These are phyloP conservation scores for Cercospora beticola DNA, from an alignment of 2,329 filamentous ascomycete species.

Conservation along the genomic window DNA sequence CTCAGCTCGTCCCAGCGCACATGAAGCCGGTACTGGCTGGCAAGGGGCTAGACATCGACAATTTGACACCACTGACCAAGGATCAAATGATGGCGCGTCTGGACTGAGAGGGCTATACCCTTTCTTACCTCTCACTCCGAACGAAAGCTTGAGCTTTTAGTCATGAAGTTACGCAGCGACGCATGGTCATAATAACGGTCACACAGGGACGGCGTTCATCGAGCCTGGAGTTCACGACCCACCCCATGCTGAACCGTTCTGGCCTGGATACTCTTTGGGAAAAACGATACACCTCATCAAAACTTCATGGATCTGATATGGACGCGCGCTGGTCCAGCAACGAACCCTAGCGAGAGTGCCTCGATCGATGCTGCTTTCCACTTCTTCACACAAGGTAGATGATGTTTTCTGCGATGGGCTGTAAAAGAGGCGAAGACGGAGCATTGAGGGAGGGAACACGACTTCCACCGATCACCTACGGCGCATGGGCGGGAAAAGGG, in stretches of 20 bases:
- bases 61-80: constrained; percentile 85
- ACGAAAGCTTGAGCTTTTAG: constrained; percentile 30
- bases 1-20: constrained; percentile 81
- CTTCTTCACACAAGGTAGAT: constrained; percentile 23
- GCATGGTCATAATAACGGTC: constrained; percentile 29
- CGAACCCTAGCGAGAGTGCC: constrained; percentile 12
- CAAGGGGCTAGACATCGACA: constrained; percentile 83
- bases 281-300: constrained; percentile 15
- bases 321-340: constrained; percentile 17
- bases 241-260: constrained; percentile 18
- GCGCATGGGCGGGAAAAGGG: not conserved
- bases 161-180: constrained; percentile 44
- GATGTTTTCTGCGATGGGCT: constrained; percentile 12
- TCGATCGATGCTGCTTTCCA: constrained; percentile 7
- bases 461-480: not conserved
- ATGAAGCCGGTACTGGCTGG: constrained; percentile 70
- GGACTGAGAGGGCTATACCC: constrained; percentile 59
- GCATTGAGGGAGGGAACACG: not conserved
- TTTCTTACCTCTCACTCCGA: constrained; percentile 13
- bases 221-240: constrained; percentile 33
- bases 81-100: constrained; percentile 97
- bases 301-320: constrained; percentile 7
- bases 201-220: constrained; percentile 29
- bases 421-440: constrained; percentile 11
- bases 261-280: constrained; percentile 17